Conservation (phyloP, 2,329 filamentous ascomycete genomes). For the Fusarium sp. region DNA sequence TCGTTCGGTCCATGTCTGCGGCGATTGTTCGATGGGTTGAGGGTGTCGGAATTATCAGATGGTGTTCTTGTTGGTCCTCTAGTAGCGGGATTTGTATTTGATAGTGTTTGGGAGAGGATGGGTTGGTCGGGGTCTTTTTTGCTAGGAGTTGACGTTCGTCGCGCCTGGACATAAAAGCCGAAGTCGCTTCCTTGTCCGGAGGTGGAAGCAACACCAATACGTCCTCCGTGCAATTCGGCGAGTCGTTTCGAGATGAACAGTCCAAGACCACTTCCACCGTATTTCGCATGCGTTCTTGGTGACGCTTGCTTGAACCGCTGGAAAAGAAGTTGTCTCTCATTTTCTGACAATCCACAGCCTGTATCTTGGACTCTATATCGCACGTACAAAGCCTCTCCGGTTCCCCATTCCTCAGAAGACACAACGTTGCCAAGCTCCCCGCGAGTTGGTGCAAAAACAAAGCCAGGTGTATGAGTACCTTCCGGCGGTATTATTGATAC, state of each 20-base stretch:
- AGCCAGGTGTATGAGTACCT: not conserved
- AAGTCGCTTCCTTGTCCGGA: slow-evolving; percentile 71
- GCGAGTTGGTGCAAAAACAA: slow-evolving; percentile 20
- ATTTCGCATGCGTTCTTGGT: slow-evolving; percentile 64
- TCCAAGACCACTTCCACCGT: slow-evolving; percentile 72
- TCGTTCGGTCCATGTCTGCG: not conserved
- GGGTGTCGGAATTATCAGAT: not conserved
- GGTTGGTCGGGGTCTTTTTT: slow-evolving; percentile 24
- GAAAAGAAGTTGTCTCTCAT: slow-evolving; percentile 75
- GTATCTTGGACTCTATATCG: slow-evolving; percentile 72
- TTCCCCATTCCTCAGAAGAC: slow-evolving; percentile 50
- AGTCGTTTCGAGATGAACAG: slow-evolving; percentile 74
- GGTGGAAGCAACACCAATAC: slow-evolving; percentile 71
- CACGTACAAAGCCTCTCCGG: slow-evolving; percentile 53
- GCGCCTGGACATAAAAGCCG: slow-evolving; percentile 71
- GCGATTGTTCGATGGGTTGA: not conserved
- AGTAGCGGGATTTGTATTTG: not conserved
- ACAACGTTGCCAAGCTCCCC: slow-evolving; percentile 24
- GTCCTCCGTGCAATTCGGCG: slow-evolving; percentile 73
- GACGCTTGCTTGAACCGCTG: slow-evolving; percentile 75
- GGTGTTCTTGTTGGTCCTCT: not conserved
- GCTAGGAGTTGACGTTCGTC: slow-evolving; percentile 54
- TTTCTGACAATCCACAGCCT: slow-evolving; percentile 70
- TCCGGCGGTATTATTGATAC: slow-evolving; percentile 52
- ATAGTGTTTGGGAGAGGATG: not conserved